Evolutionary conservation across 805 yeast genomes (phyloP).

Genomic region (Lipomyces mesembrius): DNA sequence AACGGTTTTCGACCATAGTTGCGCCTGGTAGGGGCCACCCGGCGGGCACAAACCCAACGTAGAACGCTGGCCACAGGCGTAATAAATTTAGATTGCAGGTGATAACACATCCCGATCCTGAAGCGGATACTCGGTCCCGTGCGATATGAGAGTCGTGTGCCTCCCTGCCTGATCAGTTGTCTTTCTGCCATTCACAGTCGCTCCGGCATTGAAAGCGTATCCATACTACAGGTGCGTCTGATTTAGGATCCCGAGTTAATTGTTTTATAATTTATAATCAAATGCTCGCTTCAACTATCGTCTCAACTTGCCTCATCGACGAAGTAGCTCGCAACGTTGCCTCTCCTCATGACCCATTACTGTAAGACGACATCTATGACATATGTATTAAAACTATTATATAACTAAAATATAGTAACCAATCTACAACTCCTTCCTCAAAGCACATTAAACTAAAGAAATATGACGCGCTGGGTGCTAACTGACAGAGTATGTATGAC

Average conservation of each 20-base stretch:
- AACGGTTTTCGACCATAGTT: no score
- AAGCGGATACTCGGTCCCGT: no score
- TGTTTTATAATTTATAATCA: no score
- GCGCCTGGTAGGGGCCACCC: no score
- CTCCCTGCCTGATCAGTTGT: no score
- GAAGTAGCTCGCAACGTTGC: not conserved
- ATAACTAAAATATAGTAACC: slow-evolving; percentile 9
- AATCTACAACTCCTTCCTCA: slow-evolving; percentile 20
- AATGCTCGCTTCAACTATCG: not conserved
- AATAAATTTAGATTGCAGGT: no score
- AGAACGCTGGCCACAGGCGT: no score
- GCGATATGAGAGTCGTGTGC: no score
- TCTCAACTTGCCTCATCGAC: not conserved
- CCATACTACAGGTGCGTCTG: not conserved
- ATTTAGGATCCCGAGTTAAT: no score
- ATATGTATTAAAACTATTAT: slow-evolving; percentile 9
- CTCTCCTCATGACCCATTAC: not conserved
- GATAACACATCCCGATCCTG: no score
- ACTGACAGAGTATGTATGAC: not conserved
- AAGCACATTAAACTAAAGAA: slow-evolving; percentile 5
- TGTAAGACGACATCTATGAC: slow-evolving; percentile 1
- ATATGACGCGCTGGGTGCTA: not conserved
- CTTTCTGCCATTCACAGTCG: not conserved
- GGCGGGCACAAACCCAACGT: no score
- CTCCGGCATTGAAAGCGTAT: not conserved